These are phyloP conservation scores for Debaryomyces fabryi DNA, from an alignment of 1,139 yeast species.

Conservation along the genomic window DNA sequence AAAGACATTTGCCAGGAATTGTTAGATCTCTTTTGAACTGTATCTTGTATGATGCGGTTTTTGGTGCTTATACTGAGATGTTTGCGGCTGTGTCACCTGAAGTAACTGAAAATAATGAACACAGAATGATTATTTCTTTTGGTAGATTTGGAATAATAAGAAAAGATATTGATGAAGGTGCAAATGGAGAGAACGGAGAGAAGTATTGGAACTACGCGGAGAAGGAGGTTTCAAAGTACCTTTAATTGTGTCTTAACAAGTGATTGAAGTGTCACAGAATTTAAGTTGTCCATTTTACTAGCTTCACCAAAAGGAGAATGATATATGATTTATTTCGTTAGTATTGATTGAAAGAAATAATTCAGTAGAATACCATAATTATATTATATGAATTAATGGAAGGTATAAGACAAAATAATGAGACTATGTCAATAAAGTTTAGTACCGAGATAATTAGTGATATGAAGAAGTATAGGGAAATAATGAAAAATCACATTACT, in stretches of 20 bases:
- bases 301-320: background rate
- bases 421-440: background rate
- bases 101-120: constrained; percentile 8
- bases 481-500: too few species aligned
- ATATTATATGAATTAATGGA: background rate
- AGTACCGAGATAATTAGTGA: background rate
- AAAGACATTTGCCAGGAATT: constrained; percentile 24
- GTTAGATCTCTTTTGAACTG: background rate
- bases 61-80: constrained; percentile 27
- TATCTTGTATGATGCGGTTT: constrained; percentile 13
- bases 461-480: background rate
- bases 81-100: constrained; percentile 26
- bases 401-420: background rate
- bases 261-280: background rate
- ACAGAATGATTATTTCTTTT: constrained; percentile 1
- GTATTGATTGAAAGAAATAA: background rate
- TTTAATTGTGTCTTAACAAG: background rate
- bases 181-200: constrained; percentile 4
- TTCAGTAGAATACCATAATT: background rate
- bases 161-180: constrained; percentile 4
- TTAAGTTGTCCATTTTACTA: background rate
- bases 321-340: background rate
- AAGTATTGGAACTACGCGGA: constrained; percentile 12
- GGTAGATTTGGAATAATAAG: constrained; percentile 8
- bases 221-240: constrained; percentile 17